Conservation (phyloP, 768 basidiomycete genomes). For the Amanita polypyramis region DNA sequence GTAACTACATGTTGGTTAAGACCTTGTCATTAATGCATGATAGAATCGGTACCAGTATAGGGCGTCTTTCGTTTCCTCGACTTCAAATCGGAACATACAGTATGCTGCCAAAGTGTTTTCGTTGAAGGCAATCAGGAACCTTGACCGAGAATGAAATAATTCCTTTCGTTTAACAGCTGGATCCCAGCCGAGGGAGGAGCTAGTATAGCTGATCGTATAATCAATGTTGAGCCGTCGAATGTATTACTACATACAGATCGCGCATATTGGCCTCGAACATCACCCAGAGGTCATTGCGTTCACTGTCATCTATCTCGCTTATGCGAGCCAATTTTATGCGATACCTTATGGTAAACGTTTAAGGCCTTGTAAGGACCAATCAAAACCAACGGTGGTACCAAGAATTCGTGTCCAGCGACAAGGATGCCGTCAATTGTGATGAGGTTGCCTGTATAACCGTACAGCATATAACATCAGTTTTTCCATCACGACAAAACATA, state of each 20-base stretch:
- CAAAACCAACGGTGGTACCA: background rate
- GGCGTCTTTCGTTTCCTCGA: conserved; percentile 46
- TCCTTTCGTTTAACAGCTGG: conserved; percentile 45
- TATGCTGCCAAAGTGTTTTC: conserved; percentile 24
- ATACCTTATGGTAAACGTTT: background rate
- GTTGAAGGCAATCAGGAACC: conserved; percentile 42
- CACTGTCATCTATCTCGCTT: conserved; percentile 8
- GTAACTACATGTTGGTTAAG: conserved; percentile 25
- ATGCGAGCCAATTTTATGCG: background rate
- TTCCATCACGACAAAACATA: background rate
- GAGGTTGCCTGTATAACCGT: conserved; percentile 2
- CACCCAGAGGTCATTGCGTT: conserved; percentile 39
- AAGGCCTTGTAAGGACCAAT: background rate
- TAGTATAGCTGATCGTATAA: conserved; percentile 30
- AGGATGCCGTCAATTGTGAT: background rate
- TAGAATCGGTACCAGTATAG: conserved; percentile 53
- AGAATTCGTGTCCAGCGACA: background rate
- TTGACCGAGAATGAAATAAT: conserved; percentile 47
- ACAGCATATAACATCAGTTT: background rate
- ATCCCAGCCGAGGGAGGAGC: conserved; percentile 61
- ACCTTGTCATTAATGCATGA: background rate
- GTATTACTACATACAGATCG: conserved; percentile 22
- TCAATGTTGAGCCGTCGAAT: background rate
- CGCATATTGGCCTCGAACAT: conserved; percentile 52
- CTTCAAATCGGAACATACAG: conserved; percentile 65